Evolutionary conservation across 176 grass and related monocot genomes (phyloP), one percentile per base, ranked within the genome.

Genomic region (Carex myosuroides): DNA sequence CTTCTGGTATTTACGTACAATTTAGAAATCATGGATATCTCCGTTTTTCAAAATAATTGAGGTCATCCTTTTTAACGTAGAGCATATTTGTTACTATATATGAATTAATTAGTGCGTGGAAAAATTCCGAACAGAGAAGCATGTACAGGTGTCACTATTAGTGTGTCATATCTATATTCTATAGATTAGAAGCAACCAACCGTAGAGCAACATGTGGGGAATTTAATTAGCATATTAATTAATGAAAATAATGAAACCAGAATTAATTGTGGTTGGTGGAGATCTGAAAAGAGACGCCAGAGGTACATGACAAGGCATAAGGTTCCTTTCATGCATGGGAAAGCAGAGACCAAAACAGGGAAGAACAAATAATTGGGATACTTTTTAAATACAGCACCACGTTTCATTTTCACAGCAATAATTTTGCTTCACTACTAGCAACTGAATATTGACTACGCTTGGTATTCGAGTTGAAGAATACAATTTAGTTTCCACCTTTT

Each of bases 271-370:
- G 37, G 37, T 39, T 39, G 4, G 37, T 39, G 70, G 10, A 73
- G 13, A 50, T 10, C 10, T 52, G 3, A 50, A 24, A 24, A 24
- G 42, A 73, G 20, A 73, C 8, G 70, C 70, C 50, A 73, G 5
- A 48, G 70, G 42, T 48, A 50, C 41, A 14, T 50, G 70, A 73
- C 69, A 72, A 50, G 69, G 69, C 42, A 73, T 48, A 24, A 74
- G n/a, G 42, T 52, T 24, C 20, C 44, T 74, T 74, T 52, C 70
- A 74, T 13, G 70, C 70, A 74, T 14, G 70, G 70, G 70, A 74
- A 74, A 74, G 44, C 3, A 5, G 21, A 74, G 52, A 6, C 44
- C 20, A 74, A 74, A 74, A 52, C 41, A 26, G 3, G 42, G 44
- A 74, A 74, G 42, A 52, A 52, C 4, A 20, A 41, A 74, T 74